These are phyloP conservation scores for Mycosphaerella sp. DNA, from an alignment of 2,329 filamentous ascomycete species.

Conservation along the genomic window DNA sequence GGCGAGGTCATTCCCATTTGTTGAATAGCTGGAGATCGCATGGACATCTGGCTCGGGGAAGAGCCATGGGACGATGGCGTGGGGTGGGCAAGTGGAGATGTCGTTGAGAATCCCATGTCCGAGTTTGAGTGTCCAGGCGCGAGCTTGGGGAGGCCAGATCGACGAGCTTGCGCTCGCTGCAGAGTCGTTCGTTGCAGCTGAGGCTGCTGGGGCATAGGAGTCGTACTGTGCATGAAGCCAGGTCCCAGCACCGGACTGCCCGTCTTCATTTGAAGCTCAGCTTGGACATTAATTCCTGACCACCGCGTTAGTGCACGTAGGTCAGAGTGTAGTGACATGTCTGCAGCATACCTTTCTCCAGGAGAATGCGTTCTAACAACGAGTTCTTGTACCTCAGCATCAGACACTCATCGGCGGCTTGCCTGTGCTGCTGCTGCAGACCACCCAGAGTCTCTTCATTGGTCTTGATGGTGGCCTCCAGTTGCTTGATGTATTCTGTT, in stretches of 20 bases:
- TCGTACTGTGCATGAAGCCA: conserved; percentile 48
- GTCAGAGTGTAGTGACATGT: too few relatives aligned
- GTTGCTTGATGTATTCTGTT: conserved; percentile 98
- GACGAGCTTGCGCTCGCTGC: conserved; percentile 57
- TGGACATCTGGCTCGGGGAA: conserved; percentile 53
- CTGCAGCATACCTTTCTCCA: conserved; percentile 72
- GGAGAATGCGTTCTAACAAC: conserved; percentile 82
- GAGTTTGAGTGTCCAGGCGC: conserved; percentile 38
- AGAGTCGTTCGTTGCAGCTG: conserved; percentile 74
- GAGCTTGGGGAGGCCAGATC: conserved; percentile 32
- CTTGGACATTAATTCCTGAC: conserved; percentile 90
- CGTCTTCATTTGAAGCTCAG: conserved; percentile 87
- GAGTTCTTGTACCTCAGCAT: conserved; percentile 99
- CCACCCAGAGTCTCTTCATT: conserved; percentile 92
- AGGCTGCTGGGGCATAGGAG: conserved; percentile 25
- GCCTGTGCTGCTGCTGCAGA: conserved; percentile 88
- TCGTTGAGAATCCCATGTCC: conserved; percentile 41
- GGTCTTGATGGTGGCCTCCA: conserved; percentile 93
- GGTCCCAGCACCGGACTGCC: conserved; percentile 73
- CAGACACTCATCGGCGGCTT: conserved; percentile 89
- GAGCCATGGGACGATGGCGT: conserved; percentile 74
- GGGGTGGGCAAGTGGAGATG: conserved; percentile 69
- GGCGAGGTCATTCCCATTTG: conserved; percentile 58
- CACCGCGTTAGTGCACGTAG: conserved; percentile 10
- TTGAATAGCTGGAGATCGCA: conserved; percentile 55